phyloP scores from a whole-genome alignment of 2,329 filamentous ascomycete species.

The Raffaelea deltoideospora region DNA sequence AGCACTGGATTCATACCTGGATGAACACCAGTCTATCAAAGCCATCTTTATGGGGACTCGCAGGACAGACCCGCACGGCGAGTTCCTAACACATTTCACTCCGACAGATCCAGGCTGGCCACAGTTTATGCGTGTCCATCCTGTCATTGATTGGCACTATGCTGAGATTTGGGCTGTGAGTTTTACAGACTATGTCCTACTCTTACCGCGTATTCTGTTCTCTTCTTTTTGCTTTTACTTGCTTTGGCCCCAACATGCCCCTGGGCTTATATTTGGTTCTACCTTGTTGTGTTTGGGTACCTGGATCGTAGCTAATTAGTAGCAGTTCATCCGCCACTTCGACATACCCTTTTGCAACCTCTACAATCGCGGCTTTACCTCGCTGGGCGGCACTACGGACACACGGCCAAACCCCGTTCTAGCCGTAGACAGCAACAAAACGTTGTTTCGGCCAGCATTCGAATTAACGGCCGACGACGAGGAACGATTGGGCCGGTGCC shows the following conservation, averaged over 20 bases:
- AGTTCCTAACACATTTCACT: conserved; percentile 65
- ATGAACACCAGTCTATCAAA: conserved; percentile 45
- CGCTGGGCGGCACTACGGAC: conserved; percentile 77
- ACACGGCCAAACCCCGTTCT: conserved; percentile 79
- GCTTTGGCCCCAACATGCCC: not conserved
- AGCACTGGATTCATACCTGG: conserved; percentile 65
- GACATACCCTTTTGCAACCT: conserved; percentile 71
- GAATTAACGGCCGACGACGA: conserved; percentile 60
- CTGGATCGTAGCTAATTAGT: not conserved
- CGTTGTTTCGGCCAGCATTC: conserved; percentile 55
- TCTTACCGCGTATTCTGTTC: not conserved
- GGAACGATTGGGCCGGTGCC: conserved; percentile 63
- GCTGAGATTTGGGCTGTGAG: conserved; percentile 84
- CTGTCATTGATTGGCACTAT: conserved; percentile 96
- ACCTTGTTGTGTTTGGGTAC: too few species aligned
- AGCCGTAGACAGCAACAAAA: conserved; percentile 19
- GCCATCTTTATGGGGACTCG: conserved; percentile 81
- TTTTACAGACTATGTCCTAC: conserved; percentile 11
- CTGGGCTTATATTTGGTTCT: not conserved
- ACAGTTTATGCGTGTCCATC: conserved; percentile 80
- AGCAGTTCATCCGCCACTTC: conserved; percentile 63
- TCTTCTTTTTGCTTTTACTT: not conserved
- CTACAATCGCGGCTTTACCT: conserved; percentile 55
- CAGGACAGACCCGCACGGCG: conserved; percentile 83
- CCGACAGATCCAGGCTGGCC: conserved; percentile 85